These are phyloP conservation scores for Salvia hispanica DNA, from an alignment of 257 asterid genomes.

Conservation along the genomic window DNA sequence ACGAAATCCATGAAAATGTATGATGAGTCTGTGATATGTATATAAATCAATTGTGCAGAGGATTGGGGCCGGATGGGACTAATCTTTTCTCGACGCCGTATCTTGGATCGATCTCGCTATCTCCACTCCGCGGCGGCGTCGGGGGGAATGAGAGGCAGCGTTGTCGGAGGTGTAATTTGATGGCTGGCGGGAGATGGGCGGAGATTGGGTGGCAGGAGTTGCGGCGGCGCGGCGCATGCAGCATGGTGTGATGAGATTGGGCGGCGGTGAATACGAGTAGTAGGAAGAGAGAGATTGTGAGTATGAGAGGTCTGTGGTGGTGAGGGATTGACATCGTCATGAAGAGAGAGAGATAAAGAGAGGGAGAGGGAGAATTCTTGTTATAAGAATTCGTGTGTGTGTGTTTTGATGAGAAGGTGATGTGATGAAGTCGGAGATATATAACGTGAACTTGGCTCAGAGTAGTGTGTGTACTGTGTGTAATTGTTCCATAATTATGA, in stretches of 20 bases:
- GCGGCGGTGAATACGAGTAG: constrained; percentile 24
- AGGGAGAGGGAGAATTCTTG: constrained; percentile 15
- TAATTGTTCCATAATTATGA: too few species aligned
- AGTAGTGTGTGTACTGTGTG: too few species aligned
- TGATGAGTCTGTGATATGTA: background rate
- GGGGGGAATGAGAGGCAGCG: constrained; percentile 55
- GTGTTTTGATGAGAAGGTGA: constrained; percentile 2
- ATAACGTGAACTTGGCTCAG: too few species aligned
- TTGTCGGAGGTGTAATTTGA: constrained; percentile 50
- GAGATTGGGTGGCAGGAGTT: constrained; percentile 38
- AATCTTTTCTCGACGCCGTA: constrained; percentile 74
- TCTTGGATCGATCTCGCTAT: constrained; percentile 71
- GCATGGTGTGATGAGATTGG: constrained; percentile 28
- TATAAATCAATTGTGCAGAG: constrained; percentile 68
- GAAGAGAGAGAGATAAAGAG: constrained; percentile 5
- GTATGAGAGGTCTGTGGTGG: constrained; percentile 4
- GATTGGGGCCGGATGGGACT: constrained; percentile 93
- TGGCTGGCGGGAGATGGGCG: constrained; percentile 34
- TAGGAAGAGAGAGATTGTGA: constrained; percentile 28
- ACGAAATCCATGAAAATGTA: constrained; percentile 7
- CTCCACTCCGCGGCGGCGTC: constrained; percentile 25
- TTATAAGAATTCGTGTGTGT: constrained; percentile 11
- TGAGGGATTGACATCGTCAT: constrained; percentile 36
- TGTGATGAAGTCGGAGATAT: background rate
- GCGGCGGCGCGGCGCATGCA: constrained; percentile 33